Evolutionary conservation across 352 stramenopile genomes (phyloP).

Genomic region (Peronospora farinosa): DNA sequence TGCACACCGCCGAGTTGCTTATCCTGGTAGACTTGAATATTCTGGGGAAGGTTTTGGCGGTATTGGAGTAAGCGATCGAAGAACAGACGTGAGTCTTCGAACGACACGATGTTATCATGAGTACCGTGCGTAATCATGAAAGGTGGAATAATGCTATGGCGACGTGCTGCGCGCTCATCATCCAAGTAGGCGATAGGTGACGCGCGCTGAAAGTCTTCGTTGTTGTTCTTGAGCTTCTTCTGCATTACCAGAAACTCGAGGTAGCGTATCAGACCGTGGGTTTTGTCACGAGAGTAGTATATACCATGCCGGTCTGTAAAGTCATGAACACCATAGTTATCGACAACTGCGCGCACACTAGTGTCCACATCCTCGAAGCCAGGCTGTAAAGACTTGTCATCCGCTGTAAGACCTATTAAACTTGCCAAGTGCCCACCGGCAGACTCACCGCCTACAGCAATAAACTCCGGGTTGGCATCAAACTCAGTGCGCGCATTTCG

Average conservation of each 20-base stretch:
- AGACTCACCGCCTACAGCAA: conserved; percentile 56
- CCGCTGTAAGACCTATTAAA: conserved; percentile 42
- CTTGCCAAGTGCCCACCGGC: conserved; percentile 49
- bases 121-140: conserved; percentile 56
- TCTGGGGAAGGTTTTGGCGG: conserved; percentile 24
- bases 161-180: conserved; percentile 15
- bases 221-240: conserved; percentile 40
- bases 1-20: conserved; percentile 29
- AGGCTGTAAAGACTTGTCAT: conserved; percentile 44
- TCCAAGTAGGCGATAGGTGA: conserved; percentile 48
- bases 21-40: conserved; percentile 17
- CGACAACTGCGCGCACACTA: conserved; percentile 48
- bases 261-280: conserved; percentile 35
- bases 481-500: conserved; percentile 30
- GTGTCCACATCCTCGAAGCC: conserved; percentile 59
- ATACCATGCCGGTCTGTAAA: conserved; percentile 52
- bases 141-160: conserved; percentile 34
- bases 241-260: conserved; percentile 59
- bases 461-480: conserved; percentile 42
- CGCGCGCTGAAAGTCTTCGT: conserved; percentile 43
- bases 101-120: conserved; percentile 52
- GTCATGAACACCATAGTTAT: conserved; percentile 57
- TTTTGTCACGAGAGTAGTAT: conserved; percentile 44
- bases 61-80: conserved; percentile 44
- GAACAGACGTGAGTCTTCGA: conserved; percentile 51